Evolutionary conservation across 495 filamentous ascomycete genomes (phyloP).

Genomic region (Podospora fimiseda): DNA sequence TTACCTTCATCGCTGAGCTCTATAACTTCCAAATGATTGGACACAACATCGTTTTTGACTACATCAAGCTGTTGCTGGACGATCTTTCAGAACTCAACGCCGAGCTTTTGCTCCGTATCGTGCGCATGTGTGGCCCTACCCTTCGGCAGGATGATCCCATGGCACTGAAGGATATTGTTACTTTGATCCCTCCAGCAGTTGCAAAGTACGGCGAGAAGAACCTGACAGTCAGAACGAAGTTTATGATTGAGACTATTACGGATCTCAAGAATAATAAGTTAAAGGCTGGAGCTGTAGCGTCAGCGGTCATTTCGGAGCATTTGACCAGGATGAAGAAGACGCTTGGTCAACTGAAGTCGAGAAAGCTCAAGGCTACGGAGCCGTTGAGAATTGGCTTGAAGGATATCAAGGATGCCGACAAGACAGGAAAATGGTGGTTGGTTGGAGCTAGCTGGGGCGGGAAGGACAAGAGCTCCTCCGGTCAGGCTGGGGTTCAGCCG

Average conservation of each 20-base stretch:
- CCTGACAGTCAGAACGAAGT: conserved; percentile 83
- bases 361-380: conserved; percentile 64
- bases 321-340: conserved; percentile 79
- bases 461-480: conserved; percentile 27
- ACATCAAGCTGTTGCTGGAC: conserved; percentile 67
- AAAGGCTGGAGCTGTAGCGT: conserved; percentile 60
- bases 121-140: conserved; percentile 72
- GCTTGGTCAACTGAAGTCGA: conserved; percentile 64
- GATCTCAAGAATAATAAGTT: conserved; percentile 90
- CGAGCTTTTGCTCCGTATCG: conserved; percentile 78
- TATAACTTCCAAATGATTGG: conserved; percentile 90
- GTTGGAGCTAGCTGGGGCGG: conserved; percentile 82
- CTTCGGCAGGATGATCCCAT: conserved; percentile 86
- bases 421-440: conserved; percentile 97
- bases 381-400: conserved; percentile 72
- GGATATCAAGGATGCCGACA: conserved; percentile 74
- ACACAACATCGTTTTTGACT: conserved; percentile 80
- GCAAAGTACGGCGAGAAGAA: conserved; percentile 57
- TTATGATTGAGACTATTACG: conserved; percentile 96
- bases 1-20: conserved; percentile 76
- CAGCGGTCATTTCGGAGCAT: conserved; percentile 64
- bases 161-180: conserved; percentile 84
- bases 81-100: conserved; percentile 83
- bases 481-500: conserved; percentile 4
- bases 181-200: conserved; percentile 66